A percentile compares a stretch with the other conserved stretches of the same genome.
phyloP scores from a whole-genome alignment of 352 stramenopile species.

The Globisporangium viniferum region DNA sequence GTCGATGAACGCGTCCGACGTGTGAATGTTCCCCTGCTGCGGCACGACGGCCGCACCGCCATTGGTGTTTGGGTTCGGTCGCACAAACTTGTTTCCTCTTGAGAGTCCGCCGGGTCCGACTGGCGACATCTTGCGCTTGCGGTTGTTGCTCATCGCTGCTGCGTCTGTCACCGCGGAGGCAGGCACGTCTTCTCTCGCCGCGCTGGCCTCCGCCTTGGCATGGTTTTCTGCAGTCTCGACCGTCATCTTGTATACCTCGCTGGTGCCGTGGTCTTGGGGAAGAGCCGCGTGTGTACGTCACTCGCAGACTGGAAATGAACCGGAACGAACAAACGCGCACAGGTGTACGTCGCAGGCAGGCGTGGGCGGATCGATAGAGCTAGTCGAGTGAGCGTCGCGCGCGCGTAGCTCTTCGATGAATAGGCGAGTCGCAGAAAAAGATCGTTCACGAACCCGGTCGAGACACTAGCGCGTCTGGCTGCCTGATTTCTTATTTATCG shows the following conservation, averaged over 20 bases:
- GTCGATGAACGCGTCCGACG: conserved; percentile 72
- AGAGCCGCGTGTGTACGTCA: neutral
- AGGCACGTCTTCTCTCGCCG: conserved; percentile 11
- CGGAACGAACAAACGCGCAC: neutral
- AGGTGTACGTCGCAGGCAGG: neutral
- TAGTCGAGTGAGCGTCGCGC: neutral
- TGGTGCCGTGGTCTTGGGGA: neutral
- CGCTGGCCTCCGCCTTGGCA: conserved; percentile 6
- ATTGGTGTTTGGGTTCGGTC: conserved; percentile 20
- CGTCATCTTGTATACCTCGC: conserved; percentile 6
- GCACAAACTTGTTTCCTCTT: conserved; percentile 51
- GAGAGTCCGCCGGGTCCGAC: conserved; percentile 33
- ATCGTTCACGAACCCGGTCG: neutral
- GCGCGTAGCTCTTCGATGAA: neutral
- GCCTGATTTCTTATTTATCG: conserved; percentile 13
- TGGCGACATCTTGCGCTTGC: conserved; percentile 77
- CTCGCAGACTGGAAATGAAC: conserved; percentile 3
- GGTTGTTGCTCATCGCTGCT: conserved; percentile 28
- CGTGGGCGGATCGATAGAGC: neutral
- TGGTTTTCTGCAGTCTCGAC: neutral
- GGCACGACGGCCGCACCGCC: conserved; percentile 17
- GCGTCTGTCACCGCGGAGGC: neutral
- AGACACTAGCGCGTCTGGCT: neutral
- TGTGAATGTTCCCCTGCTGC: conserved; percentile 44
- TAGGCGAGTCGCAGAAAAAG: neutral